Conservation (phyloP, 1,284 basidiomycete species). For the Rhodotorula sp. region DNA sequence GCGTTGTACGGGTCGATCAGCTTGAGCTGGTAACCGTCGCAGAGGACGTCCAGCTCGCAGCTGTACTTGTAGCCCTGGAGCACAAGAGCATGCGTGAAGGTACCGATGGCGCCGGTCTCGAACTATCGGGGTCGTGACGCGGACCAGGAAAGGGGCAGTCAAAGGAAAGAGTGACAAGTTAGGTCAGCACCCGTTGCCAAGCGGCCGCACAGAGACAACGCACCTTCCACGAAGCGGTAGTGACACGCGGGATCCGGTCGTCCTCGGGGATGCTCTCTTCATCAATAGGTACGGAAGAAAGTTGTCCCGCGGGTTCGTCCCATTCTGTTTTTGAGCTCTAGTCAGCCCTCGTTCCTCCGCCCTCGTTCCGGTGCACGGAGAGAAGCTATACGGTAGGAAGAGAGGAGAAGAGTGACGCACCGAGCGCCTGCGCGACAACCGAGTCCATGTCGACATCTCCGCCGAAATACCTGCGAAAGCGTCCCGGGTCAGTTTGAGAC, state of each 20-base stretch:
- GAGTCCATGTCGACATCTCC: slow-evolving; percentile 87
- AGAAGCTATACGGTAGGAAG: slow-evolving; percentile 55
- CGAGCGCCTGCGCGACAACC: slow-evolving; percentile 57
- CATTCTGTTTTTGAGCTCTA: slow-evolving; percentile 55
- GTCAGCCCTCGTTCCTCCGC: neutral
- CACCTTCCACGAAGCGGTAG: slow-evolving; percentile 58
- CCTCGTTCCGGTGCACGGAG: too few species aligned
- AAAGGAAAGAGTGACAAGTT: too few species aligned
- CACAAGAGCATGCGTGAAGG: slow-evolving; percentile 79
- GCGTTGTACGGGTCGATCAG: slow-evolving; percentile 74
- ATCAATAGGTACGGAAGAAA: too few species aligned
- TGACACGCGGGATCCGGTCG: slow-evolving; percentile 58
- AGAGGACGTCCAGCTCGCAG: slow-evolving; percentile 63
- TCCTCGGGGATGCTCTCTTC: slow-evolving; percentile 71
- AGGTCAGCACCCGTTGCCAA: too few species aligned
- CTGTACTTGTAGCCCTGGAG: slow-evolving; percentile 87
- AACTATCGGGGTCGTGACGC: slow-evolving; percentile 54
- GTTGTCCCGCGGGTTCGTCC: slow-evolving; percentile 84
- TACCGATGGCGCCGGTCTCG: slow-evolving; percentile 83
- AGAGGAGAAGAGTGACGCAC: slow-evolving; percentile 59
- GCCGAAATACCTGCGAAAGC: slow-evolving; percentile 72
- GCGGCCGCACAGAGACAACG: too few species aligned
- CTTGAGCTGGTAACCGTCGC: slow-evolving; percentile 76
- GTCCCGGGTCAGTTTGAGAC: too few species aligned
- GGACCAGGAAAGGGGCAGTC: too few species aligned